Conservation (phyloP, 106 monocot genomes). For the Platanthera zijinensis region DNA sequence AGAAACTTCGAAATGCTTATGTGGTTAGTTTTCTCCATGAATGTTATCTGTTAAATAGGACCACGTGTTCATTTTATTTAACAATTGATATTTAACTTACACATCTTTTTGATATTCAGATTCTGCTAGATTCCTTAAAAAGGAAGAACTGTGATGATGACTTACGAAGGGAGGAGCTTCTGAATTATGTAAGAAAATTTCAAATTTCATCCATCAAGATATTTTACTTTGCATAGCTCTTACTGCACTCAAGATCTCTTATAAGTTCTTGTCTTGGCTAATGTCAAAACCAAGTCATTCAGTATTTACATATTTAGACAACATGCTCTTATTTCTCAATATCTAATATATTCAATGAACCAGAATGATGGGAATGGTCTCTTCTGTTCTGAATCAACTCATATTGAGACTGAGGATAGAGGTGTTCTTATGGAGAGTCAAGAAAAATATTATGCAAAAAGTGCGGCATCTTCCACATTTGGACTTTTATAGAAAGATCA, state of each 20-base stretch:
- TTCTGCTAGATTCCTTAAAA: slow-evolving; percentile 89
- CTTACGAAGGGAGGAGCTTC: slow-evolving; percentile 69
- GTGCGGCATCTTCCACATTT: slow-evolving; percentile 68
- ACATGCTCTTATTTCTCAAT: not conserved
- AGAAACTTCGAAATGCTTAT: slow-evolving; percentile 99
- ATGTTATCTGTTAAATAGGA: not conserved
- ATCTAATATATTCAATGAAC: not conserved
- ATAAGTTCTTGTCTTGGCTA: slow-evolving; percentile 3
- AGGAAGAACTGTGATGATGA: slow-evolving; percentile 94
- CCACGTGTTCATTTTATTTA: not conserved
- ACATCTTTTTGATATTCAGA: slow-evolving; percentile 32
- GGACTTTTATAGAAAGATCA: slow-evolving; percentile 56
- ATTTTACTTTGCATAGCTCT: slow-evolving; percentile 3
- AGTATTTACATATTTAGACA: not conserved
- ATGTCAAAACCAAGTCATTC: not conserved
- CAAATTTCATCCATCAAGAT: slow-evolving; percentile 69
- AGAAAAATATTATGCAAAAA: slow-evolving; percentile 92
- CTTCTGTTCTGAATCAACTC: slow-evolving; percentile 45
- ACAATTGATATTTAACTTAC: not conserved
- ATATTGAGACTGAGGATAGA: slow-evolving; percentile 52
- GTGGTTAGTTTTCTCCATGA: slow-evolving; percentile 37
- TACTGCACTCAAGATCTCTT: not conserved
- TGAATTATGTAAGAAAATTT: slow-evolving; percentile 77
- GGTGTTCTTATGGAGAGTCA: slow-evolving; percentile 36
- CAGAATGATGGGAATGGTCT: slow-evolving; percentile 62